Base-by-base conservation (phyloP, 2,329 filamentous ascomycete species). In the Cylindrodendrum hubeiense region DNA sequence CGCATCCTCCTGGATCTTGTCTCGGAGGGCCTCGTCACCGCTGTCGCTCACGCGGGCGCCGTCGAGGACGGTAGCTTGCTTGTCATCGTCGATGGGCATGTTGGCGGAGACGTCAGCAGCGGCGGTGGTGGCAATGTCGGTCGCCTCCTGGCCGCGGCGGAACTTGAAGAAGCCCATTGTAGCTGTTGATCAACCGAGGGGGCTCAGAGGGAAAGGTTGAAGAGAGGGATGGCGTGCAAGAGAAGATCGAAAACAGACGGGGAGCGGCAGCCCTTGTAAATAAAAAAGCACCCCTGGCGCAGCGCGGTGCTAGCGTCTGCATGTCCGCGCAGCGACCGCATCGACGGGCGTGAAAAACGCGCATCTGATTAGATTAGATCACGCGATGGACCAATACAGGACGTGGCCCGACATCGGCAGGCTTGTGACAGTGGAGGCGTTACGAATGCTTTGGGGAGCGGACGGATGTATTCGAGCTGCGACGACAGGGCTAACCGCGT, bases 1-100 rank as follows among this genome's bases (percentile, higher is more conserved):
- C n/a, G 72, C 72, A 46, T 76, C 71, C 30, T 74, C 60, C 15
- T 56, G 55, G 7, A 68, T 71, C 24, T 72, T 56, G 12, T 60
- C 63, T 2, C 69, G 68, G 8, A 19, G 46, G 4, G 26, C 17
- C n/a, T 28, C 24, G 5, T 69, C 64, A 9, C 65, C 54, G 33
- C 24, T 26, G n/a, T 63, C 63, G 46, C 64, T 68, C 15, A n/a
- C 34, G 21, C 66, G 64, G 0, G 66, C 67, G 17, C 55, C 58
- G 3, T 46, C 53, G 33, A 60, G 58, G 12, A 60, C 63, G n/a
- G 53, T 63, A 30, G 70, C 68, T 0, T 57, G 56, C 17, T 66
- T 72, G 60, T 71, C 68, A 12, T 72, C 71, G 19, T 67, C 61
- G 21, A 53, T 15, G 39, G 37, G n/a, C 6, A 28, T 26, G 19